Base-by-base conservation (phyloP, 305 asterid genomes). In the Salvia sclarea region DNA sequence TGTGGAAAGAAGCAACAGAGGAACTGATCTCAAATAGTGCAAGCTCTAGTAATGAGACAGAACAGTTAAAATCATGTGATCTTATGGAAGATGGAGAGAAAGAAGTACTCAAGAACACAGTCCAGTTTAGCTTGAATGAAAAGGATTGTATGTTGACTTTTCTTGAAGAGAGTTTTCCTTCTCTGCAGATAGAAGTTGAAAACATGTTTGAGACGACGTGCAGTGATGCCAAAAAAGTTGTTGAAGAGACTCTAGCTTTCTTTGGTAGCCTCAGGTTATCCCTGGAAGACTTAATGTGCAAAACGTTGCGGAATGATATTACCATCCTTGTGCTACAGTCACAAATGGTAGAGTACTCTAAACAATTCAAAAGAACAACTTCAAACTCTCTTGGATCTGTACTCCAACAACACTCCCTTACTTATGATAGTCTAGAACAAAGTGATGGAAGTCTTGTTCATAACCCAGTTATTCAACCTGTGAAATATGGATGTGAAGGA, bases 1-100 rank as follows among this genome's bases (percentile, higher is more conserved):
- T 75, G 78, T 85, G 87, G 96, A 81, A 79, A 74, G 80, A 79
- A 69, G 79, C 83, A 43, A 86, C 84, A 38, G 76, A 81, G 76
- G 71, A 81, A 69, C 68, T 89, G 61, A 66, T 69, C 80, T 73
- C 68, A 52, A 86, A 85, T 78, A 85, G 77, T 64, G 81, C 72
- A 47, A 82, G 66, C 69, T 72, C 83, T 82, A 76, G 74, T 60
- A 83, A 81, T 82, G 86, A 83, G 81, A 79, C 83, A 55, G 44
- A 81, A 69, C 81, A 76, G 71, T 80, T 85, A 30, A 80, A 81
- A 65, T 83, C 81, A 68, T 53, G 64, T 61, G 70, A 75, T 66
- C 63, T 30, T 43, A 41, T 63, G 70, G 76, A 47, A 43, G 80
- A 80, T 55, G 80, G 69, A 55, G 84, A 78, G 70, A 80, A 72